A percentile compares a stretch with the other conserved stretches of the same genome.
These are phyloP conservation scores for Xylaria arbuscula DNA, from an alignment of 2,329 filamentous ascomycete genomes.

Conservation along the genomic window DNA sequence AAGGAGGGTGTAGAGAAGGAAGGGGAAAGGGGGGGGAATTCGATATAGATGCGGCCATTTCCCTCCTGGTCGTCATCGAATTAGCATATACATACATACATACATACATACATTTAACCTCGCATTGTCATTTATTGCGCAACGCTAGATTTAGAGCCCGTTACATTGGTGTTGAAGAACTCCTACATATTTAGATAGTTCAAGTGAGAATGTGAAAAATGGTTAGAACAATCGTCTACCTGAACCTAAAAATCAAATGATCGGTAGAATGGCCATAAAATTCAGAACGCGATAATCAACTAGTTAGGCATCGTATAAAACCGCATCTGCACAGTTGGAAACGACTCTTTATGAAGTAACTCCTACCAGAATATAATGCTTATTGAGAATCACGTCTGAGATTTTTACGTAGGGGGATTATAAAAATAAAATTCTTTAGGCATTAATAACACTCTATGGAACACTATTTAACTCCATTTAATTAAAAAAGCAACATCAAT, in stretches of 20 bases:
- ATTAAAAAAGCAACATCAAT: constrained; percentile 28
- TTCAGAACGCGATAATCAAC: not conserved
- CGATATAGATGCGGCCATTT: not conserved
- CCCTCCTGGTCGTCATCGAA: not conserved
- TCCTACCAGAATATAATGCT: not conserved
- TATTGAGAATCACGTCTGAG: not conserved
- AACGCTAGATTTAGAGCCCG: not conserved
- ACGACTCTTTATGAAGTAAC: too few relatives aligned
- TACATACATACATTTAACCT: not conserved
- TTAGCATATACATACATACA: not conserved
- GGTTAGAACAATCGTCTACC: not conserved
- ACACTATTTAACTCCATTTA: not conserved
- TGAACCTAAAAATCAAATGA: too few relatives aligned
- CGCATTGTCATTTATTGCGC: not conserved
- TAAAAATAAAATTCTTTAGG: not conserved
- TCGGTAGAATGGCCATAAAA: not conserved
- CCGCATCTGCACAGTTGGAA: not conserved
- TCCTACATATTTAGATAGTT: not conserved
- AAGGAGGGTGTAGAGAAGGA: not conserved
- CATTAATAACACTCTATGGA: not conserved
- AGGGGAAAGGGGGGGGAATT: not conserved
- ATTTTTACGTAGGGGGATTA: not conserved
- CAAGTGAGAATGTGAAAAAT: not conserved
- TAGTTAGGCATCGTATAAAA: not conserved
- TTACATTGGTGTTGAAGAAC: not conserved